Evolutionary conservation across 1,284 basidiomycete genomes (phyloP).

Genomic region (Cutaneotrichosporon sp.): DNA sequence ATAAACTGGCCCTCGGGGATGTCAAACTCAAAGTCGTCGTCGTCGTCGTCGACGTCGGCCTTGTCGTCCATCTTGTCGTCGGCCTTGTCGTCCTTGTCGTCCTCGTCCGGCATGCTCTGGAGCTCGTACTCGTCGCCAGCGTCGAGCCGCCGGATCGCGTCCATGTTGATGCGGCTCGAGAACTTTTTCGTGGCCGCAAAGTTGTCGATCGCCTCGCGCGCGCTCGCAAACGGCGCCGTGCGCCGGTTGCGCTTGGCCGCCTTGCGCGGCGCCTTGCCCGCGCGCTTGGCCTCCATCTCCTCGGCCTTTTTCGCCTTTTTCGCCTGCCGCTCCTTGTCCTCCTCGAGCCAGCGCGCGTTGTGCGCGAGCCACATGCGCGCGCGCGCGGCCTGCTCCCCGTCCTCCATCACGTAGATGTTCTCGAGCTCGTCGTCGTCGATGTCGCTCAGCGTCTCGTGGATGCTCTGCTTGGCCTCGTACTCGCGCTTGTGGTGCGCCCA

Average conservation of each 20-base stretch:
- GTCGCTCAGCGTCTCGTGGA: conserved; percentile 59
- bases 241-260: conserved; percentile 21
- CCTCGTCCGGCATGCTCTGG: conserved; percentile 30
- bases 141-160: conserved; percentile 33
- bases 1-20: not conserved
- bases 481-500: conserved; percentile 39
- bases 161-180: conserved; percentile 45
- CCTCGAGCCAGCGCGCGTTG: conserved; percentile 91
- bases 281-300: not conserved
- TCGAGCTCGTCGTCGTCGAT: conserved; percentile 95
- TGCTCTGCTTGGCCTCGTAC: conserved; percentile 38
- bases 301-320: conserved; percentile 30
- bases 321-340: conserved; percentile 61
- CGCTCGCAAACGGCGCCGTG: conserved; percentile 36
- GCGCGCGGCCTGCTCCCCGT: conserved; percentile 85
- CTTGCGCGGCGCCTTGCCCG: not conserved
- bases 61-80: conserved; percentile 17
- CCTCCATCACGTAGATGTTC: conserved; percentile 69
- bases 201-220: conserved; percentile 39
- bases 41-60: conserved; percentile 2
- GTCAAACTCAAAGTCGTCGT: conserved; percentile 2
- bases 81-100: conserved; percentile 17
- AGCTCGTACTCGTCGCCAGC: conserved; percentile 21
- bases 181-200: conserved; percentile 44
- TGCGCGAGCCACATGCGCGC: conserved; percentile 96